A percentile compares a stretch with the other conserved stretches of the same genome.
These are phyloP conservation scores for Cicer yamashitae DNA, from an alignment of 306 rosid species.

Conservation along the genomic window DNA sequence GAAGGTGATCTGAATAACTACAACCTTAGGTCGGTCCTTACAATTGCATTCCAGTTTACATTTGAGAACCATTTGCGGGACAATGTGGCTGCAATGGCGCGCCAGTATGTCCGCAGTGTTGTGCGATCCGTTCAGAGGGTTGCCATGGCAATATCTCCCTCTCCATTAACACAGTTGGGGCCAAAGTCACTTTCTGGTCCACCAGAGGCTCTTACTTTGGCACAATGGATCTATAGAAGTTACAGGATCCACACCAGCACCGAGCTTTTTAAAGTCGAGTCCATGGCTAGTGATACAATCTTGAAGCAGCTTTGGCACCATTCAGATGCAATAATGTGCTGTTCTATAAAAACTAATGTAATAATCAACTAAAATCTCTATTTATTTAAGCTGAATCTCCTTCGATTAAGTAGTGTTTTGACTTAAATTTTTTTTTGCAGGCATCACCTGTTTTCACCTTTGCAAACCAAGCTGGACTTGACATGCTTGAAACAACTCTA, in stretches of 20 bases:
- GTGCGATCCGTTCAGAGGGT: conserved; percentile 97
- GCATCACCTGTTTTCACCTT: conserved; percentile 92
- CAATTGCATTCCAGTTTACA: conserved; percentile 93
- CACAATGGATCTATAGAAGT: conserved; percentile 83
- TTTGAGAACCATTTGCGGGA: conserved; percentile 85
- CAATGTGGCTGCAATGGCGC: conserved; percentile 98
- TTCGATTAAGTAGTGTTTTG: not conserved
- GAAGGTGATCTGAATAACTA: conserved; percentile 61
- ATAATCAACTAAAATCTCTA: not conserved
- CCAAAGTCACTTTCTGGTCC: conserved; percentile 83
- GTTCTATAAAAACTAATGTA: conserved; percentile 87
- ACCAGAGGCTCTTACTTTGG: conserved; percentile 92
- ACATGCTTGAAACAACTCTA: conserved; percentile 96
- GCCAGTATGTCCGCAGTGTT: conserved; percentile 91
- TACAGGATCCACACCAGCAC: conserved; percentile 81
- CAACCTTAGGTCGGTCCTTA: conserved; percentile 87
- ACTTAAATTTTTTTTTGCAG: conserved; percentile 56
- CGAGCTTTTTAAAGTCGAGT: conserved; percentile 67
- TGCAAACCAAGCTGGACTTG: conserved; percentile 95
- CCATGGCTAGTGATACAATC: conserved; percentile 71
- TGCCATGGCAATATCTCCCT: conserved; percentile 97
- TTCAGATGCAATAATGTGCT: conserved; percentile 92
- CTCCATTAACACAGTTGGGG: conserved; percentile 65
- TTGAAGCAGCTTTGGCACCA: conserved; percentile 95
- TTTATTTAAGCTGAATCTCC: no score